Conservation (phyloP, 2,329 filamentous ascomycete species). For the Neonectria magnoliae region DNA sequence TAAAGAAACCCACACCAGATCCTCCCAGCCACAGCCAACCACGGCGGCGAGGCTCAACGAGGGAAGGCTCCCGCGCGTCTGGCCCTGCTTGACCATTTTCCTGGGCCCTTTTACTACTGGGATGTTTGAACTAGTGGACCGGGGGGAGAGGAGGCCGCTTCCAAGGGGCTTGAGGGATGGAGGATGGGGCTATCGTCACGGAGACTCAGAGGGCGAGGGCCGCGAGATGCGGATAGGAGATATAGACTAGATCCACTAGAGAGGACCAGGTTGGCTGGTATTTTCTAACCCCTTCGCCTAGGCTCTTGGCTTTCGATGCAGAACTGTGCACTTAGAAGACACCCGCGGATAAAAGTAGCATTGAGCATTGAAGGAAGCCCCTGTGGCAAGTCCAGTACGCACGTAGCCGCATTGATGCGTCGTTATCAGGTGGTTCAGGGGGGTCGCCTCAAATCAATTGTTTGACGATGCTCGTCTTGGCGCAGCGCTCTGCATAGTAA, state of each 20-base stretch:
- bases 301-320: background rate
- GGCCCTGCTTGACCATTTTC: background rate
- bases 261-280: no score
- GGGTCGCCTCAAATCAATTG: background rate
- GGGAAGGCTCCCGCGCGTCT: conserved; percentile 21
- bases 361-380: background rate
- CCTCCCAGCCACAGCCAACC: background rate
- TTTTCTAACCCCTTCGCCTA: background rate
- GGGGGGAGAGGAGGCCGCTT: conserved; percentile 1
- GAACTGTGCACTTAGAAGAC: background rate
- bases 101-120: background rate
- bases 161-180: conserved; percentile 1
- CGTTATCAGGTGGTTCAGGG: conserved; percentile 20
- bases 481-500: background rate
- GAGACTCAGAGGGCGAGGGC: background rate
- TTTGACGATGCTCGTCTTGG: background rate
- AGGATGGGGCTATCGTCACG: background rate
- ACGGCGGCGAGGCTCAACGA: background rate
- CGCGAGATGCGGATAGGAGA: background rate
- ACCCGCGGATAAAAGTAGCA: background rate
- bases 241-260: background rate
- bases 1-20: background rate
- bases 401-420: conserved; percentile 2
- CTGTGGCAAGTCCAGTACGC: background rate
- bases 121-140: background rate